Evolutionary conservation across 345 rosid species (phyloP).

Genomic region (Dipteronia dyeriana): DNA sequence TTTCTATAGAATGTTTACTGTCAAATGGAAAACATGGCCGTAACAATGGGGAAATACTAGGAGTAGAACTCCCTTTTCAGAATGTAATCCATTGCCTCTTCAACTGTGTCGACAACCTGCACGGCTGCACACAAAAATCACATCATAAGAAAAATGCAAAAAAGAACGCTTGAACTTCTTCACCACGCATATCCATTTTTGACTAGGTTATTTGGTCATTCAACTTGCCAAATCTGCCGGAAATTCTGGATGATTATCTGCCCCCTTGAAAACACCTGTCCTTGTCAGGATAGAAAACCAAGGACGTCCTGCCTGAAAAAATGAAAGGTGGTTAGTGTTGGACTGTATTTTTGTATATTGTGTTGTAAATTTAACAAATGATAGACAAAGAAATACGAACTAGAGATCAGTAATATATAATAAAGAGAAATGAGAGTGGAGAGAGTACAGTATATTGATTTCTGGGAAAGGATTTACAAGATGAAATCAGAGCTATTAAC

Average conservation of each 20-base stretch:
- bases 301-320: conserved; percentile 46
- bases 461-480: too few relatives aligned
- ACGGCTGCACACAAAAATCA: conserved; percentile 27
- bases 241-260: conserved; percentile 34
- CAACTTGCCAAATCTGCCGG: conserved; percentile 49
- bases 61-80: conserved; percentile 32
- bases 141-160: neutral
- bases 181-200: neutral
- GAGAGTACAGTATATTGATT: too few relatives aligned
- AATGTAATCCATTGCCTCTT: conserved; percentile 51
- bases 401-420: too few relatives aligned
- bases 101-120: conserved; percentile 53
- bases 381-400: too few relatives aligned
- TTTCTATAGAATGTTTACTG: neutral
- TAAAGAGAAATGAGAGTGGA: too few relatives aligned
- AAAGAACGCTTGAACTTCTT: neutral
- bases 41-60: neutral
- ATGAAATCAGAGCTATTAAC: too few relatives aligned
- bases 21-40: neutral
- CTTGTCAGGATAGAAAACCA: conserved; percentile 57
- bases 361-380: too few relatives aligned
- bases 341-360: too few relatives aligned
- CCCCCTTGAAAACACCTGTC: conserved; percentile 46
- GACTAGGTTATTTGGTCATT: neutral
- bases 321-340: neutral